Conservation (phyloP, 2,329 filamentous ascomycete genomes). For the Sarocladiaceae sp. region DNA sequence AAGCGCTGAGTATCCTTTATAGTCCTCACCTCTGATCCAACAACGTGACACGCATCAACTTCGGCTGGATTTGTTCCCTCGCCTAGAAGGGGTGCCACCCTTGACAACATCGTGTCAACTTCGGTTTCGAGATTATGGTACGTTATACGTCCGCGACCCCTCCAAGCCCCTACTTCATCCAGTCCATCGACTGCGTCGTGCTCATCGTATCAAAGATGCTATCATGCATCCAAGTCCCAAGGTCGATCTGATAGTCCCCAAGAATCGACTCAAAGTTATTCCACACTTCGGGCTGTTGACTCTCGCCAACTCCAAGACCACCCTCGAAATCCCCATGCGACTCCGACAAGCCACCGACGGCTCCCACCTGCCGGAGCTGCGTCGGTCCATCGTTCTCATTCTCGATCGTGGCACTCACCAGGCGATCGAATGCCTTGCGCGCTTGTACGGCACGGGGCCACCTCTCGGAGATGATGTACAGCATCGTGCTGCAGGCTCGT, state of each 20-base stretch:
- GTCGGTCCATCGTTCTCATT: background rate
- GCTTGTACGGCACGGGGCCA: background rate
- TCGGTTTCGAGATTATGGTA: no score
- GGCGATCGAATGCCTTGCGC: background rate
- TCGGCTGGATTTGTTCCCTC: no score
- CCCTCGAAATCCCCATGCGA: background rate
- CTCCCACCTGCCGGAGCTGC: background rate
- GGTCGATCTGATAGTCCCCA: background rate
- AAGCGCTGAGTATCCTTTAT: no score
- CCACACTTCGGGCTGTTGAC: background rate
- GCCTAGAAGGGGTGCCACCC: no score
- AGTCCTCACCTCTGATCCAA: no score
- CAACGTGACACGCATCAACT: no score
- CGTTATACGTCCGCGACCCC: no score
- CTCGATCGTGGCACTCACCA: background rate
- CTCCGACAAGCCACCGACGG: background rate
- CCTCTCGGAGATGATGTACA: slow-evolving; percentile 1
- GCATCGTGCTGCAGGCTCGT: background rate
- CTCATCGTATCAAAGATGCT: slow-evolving; percentile 1
- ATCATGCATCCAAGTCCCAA: slow-evolving; percentile 1
- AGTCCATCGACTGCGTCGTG: background rate
- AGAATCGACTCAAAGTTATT: slow-evolving; percentile 2
- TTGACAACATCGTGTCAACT: no score
- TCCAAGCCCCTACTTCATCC: no score
- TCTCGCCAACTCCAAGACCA: background rate